Base-by-base conservation (phyloP, 208 protist species). In the Leishmania gerbilli region DNA sequence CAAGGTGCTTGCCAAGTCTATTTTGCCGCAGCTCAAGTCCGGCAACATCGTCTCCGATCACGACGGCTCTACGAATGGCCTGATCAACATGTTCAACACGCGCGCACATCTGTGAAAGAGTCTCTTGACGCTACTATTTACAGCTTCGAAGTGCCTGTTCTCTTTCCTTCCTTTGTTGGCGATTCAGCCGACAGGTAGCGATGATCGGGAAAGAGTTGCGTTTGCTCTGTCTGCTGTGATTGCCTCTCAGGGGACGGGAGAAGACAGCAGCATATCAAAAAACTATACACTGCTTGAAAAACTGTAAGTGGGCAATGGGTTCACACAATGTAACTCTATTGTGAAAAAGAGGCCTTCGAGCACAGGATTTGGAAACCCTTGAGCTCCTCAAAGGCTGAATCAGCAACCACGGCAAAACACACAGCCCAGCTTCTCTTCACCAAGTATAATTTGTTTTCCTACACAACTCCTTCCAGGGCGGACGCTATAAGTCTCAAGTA, bases 1-100 rank as follows among this genome's bases (percentile, higher is more conserved):
- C 77, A 99, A 99, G 91, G 92, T 98, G 76, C 93, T 99, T 49
- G 98, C 99, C 34, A 99, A 99, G 87, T 95, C 89, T 21, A 99
- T 99, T 85, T 91, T 98, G 45, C 93, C 96, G 37, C 97, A 99
- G 86, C 91, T 99, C 13, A 88, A 92, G 78, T 77, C 86, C 9
- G 82, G 67, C 77, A 81, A 53, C 56, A 89, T 47, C 56, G 90
- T 89, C 55, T 89, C 72, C 24, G 91, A 93, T 74, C 98, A 99
- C 82, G 98, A 99, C 82, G 89, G 85, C 31, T 99, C 97, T 34
- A 99, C 98, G 13, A 99, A 98, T 84, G 97, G 97, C 55, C 92
- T 99, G 49, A 99, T 99, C 87, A 98, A 99, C 81, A 85, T 96
- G 60, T 99, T 96, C 85, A 99, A 99, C 80, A 74, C 79, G 6